Percentiles rank a stretch among this genome's conserved stretches.
Evolutionary conservation across 2,329 filamentous ascomycete species (phyloP).

Genomic region (Diaporthe australafricana): DNA sequence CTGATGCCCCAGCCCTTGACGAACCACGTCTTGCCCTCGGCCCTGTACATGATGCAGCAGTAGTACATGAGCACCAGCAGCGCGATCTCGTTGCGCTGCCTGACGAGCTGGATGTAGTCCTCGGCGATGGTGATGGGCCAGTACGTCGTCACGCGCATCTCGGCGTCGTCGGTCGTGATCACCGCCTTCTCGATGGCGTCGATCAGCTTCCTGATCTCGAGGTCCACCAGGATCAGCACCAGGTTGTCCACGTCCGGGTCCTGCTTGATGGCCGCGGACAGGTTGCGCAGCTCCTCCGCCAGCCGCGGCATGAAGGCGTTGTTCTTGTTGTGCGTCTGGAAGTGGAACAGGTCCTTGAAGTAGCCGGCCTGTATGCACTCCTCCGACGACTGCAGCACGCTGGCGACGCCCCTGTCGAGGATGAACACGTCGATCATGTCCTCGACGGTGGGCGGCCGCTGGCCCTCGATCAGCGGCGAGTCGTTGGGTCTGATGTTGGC

Average conservation of each 20-base stretch:
- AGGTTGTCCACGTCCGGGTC: constrained; percentile 25
- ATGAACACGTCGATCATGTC: constrained; percentile 49
- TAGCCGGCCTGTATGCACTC: constrained; percentile 39
- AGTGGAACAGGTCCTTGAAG: constrained; percentile 41
- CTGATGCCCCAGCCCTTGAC: constrained; percentile 33
- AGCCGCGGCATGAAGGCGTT: constrained; percentile 31
- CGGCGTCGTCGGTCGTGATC: constrained; percentile 37
- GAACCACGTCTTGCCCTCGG: constrained; percentile 40
- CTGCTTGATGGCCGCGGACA: constrained; percentile 10
- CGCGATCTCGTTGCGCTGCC: constrained; percentile 38
- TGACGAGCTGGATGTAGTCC: constrained; percentile 40
- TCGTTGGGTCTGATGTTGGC: constrained; percentile 39
- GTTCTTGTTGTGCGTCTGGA: constrained; percentile 19
- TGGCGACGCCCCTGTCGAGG: constrained; percentile 47
- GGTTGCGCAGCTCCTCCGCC: constrained; percentile 28
- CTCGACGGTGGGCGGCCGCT: constrained; percentile 40
- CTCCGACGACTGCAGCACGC: constrained; percentile 44
- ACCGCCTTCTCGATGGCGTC: constrained; percentile 35
- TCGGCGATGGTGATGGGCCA: constrained; percentile 42
- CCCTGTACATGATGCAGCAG: constrained; percentile 40
- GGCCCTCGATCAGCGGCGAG: constrained; percentile 26
- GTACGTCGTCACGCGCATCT: constrained; percentile 40
- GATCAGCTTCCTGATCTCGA: constrained; percentile 35
- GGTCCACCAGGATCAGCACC: constrained; percentile 24
- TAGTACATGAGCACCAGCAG: constrained; percentile 42